phyloP scores from a whole-genome alignment of 768 basidiomycete genomes.

The Mycena alexandri region DNA sequence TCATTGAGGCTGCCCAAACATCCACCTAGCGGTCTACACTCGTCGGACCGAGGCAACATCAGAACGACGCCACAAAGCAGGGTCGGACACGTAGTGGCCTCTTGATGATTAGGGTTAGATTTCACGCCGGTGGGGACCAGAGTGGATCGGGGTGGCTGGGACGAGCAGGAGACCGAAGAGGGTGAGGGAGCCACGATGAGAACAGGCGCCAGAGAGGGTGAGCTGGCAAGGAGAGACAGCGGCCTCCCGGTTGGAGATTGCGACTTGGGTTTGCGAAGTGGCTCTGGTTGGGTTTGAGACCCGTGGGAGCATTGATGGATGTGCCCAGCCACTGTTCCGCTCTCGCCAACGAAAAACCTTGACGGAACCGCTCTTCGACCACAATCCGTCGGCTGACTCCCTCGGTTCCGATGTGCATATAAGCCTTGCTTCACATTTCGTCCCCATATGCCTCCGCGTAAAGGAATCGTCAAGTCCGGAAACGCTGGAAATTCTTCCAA shows the following conservation, averaged over 20 bases:
- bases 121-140: conserved; percentile 31
- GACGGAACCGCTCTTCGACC: too few species aligned
- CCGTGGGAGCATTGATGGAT: conserved; percentile 16
- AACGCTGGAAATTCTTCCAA: conserved; percentile 92
- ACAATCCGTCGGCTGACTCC: too few species aligned
- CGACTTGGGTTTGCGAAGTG: conserved; percentile 28
- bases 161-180: conserved; percentile 33
- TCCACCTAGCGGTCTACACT: conserved; percentile 20
- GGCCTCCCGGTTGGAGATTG: conserved; percentile 19
- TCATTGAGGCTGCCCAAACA: conserved; percentile 27
- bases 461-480: conserved; percentile 87
- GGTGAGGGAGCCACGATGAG: conserved; percentile 10
- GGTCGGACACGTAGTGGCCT: conserved; percentile 25
- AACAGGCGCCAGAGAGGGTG: conserved; percentile 31
- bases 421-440: neutral
- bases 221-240: conserved; percentile 28
- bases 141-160: conserved; percentile 33
- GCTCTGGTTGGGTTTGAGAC: conserved; percentile 23
- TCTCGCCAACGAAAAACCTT: too few species aligned
- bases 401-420: neutral
- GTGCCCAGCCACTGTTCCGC: neutral
- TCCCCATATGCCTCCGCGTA: conserved; percentile 70
- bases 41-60: conserved; percentile 21
- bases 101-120: conserved; percentile 36
- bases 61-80: conserved; percentile 18